Conservation (phyloP, 257 asterid genomes). For the Ilex asprella region DNA sequence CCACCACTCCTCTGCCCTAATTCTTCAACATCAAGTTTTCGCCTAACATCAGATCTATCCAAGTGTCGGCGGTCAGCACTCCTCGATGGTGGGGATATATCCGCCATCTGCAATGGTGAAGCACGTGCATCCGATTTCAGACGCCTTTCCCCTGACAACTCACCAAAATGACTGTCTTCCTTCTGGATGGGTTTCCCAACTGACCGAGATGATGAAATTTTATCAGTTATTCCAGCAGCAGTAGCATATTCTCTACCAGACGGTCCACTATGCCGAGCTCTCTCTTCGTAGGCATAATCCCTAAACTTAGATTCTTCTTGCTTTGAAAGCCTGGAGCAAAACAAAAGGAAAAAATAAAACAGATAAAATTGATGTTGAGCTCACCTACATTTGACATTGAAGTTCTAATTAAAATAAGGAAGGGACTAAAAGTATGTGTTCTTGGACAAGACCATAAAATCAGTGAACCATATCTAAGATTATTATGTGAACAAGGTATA, state of each 20-base stretch:
- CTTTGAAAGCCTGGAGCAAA: conserved; percentile 47
- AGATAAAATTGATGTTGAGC: conserved; percentile 3
- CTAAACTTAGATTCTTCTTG: conserved; percentile 79
- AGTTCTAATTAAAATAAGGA: no score
- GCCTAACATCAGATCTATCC: conserved; percentile 55
- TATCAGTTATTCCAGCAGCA: conserved; percentile 45
- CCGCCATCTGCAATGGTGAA: conserved; percentile 53
- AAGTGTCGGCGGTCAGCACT: conserved; percentile 53
- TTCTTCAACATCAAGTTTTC: conserved; percentile 60
- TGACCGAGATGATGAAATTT: conserved; percentile 47
- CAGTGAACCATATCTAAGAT: no score
- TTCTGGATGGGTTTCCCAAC: conserved; percentile 56
- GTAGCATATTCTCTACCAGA: conserved; percentile 52
- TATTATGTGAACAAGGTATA: no score
- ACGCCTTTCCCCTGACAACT: conserved; percentile 63
- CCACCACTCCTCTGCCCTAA: conserved; percentile 68
- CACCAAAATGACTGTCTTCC: conserved; percentile 56
- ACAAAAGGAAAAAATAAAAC: conserved; percentile 3
- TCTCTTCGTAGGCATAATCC: conserved; percentile 74
- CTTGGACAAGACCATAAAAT: no score
- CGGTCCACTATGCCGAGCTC: conserved; percentile 40
- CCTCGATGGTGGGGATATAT: conserved; percentile 69
- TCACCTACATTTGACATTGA: no score
- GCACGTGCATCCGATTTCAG: conserved; percentile 57
- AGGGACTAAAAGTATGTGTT: no score